Conservation (phyloP, 2,329 filamentous ascomycete genomes). For the Colletotrichum eremochloae region DNA sequence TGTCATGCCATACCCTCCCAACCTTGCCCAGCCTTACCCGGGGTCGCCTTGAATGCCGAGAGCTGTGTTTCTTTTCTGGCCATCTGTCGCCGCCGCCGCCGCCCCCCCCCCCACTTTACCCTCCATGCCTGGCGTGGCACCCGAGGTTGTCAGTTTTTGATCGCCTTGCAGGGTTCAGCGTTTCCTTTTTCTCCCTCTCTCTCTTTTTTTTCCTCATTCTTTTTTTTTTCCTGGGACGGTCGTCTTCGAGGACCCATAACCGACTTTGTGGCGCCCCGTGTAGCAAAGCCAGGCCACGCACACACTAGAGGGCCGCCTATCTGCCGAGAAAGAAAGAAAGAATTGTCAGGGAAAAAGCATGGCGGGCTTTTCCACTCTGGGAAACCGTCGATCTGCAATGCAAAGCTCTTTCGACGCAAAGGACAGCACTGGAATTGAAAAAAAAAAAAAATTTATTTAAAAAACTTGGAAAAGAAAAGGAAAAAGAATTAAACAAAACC, state of each 20-base stretch:
- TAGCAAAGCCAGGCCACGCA: constrained; percentile 27
- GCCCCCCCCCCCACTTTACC: background rate
- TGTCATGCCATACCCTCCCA: background rate
- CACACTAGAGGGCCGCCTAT: background rate
- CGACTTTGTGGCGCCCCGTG: constrained; percentile 23
- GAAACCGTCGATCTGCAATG: background rate
- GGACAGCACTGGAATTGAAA: background rate
- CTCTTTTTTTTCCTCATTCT: too few species aligned
- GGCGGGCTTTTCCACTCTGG: background rate
- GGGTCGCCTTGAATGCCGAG: constrained; percentile 26
- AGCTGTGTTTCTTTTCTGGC: background rate
- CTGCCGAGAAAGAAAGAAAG: background rate
- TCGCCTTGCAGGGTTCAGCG: background rate
- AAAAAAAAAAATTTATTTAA: background rate
- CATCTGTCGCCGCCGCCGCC: background rate
- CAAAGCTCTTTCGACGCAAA: background rate
- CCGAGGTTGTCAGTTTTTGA: background rate
- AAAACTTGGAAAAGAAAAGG: background rate
- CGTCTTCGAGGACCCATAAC: background rate
- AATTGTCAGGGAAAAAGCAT: background rate
- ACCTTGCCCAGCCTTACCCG: constrained; percentile 22
- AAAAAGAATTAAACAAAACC: background rate
- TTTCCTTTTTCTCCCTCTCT: background rate
- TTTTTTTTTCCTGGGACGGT: too few species aligned
- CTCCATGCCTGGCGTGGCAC: background rate